Conservation (phyloP, 1,139 yeast species). For the Starmera stellimalicola region DNA sequence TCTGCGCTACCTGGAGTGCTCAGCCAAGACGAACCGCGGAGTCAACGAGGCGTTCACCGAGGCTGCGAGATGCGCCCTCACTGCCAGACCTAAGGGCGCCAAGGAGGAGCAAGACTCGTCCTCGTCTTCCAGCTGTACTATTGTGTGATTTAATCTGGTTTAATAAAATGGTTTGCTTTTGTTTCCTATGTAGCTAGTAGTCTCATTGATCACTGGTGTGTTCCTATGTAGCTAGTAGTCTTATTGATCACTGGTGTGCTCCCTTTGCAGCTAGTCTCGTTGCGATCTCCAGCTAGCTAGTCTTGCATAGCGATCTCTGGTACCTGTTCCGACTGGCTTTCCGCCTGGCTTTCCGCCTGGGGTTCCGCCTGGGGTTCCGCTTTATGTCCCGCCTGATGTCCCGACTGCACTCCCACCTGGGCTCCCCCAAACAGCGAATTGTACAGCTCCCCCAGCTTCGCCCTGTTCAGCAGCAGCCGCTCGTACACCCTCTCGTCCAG, state of each 20-base stretch:
- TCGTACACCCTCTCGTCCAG: constrained; percentile 23
- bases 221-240: too few relatives aligned
- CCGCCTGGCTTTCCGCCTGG: too few relatives aligned
- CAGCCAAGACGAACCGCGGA: constrained; percentile 89
- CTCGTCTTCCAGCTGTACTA: constrained; percentile 22
- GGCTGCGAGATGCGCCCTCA: constrained; percentile 92
- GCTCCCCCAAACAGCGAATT: constrained; percentile 20
- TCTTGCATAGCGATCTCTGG: constrained; percentile 12
- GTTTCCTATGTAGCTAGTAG: neutral
- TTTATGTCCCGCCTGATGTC: too few relatives aligned
- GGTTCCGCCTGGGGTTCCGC: too few relatives aligned
- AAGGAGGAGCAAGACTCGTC: constrained; percentile 39
- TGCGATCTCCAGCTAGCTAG: too few relatives aligned
- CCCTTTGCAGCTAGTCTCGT: too few relatives aligned
- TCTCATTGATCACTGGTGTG: too few relatives aligned
- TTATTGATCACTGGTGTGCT: too few relatives aligned
- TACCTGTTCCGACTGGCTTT: too few relatives aligned
- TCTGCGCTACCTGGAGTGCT: constrained; percentile 79
- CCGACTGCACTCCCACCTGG: neutral
- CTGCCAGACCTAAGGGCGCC: constrained; percentile 80
- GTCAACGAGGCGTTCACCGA: constrained; percentile 96
- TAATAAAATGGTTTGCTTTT: neutral
- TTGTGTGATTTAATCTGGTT: constrained; percentile 23
- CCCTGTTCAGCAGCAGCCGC: constrained; percentile 40
- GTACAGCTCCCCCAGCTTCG: constrained; percentile 34